Conservation (phyloP, 169 alveolate genomes). For the Hammondia hammondi region DNA sequence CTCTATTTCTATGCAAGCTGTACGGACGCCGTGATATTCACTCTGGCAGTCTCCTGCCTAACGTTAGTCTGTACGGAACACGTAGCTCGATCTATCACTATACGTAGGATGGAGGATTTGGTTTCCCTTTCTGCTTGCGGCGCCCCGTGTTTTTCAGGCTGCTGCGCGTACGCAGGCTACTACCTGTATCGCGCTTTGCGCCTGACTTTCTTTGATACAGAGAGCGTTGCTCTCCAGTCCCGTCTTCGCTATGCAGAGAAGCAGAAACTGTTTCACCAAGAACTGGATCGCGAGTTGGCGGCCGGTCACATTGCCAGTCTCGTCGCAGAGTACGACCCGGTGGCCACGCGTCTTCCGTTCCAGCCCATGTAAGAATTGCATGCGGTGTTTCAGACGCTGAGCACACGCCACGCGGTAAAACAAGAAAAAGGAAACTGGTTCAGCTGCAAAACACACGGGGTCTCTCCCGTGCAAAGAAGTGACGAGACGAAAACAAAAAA, state of each 20-base stretch:
- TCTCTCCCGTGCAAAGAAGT: too few species aligned
- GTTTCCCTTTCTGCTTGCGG: neutral
- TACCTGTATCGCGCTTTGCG: conserved; percentile 71
- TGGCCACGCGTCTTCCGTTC: conserved; percentile 76
- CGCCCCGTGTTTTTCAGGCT: conserved; percentile 53
- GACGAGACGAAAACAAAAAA: too few species aligned
- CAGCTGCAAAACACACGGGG: too few species aligned
- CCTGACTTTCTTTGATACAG: conserved; percentile 71
- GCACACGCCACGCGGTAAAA: neutral
- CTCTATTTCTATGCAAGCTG: too few species aligned
- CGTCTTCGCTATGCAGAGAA: conserved; percentile 79
- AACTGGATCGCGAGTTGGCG: conserved; percentile 73
- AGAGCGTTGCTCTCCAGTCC: conserved; percentile 73
- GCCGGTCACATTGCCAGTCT: conserved; percentile 71
- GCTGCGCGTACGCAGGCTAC: conserved; percentile 70
- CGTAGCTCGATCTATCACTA: too few species aligned
- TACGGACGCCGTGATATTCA: neutral
- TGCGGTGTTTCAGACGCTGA: neutral
- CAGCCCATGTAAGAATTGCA: conserved; percentile 67
- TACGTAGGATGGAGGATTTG: neutral
- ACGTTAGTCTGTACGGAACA: too few species aligned
- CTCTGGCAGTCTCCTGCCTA: neutral
- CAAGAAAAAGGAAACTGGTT: too few species aligned
- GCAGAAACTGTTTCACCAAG: conserved; percentile 75
- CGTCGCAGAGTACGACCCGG: conserved; percentile 78